phyloP scores from a whole-genome alignment of 352 stramenopile species.

The Phytophthora sp. region DNA sequence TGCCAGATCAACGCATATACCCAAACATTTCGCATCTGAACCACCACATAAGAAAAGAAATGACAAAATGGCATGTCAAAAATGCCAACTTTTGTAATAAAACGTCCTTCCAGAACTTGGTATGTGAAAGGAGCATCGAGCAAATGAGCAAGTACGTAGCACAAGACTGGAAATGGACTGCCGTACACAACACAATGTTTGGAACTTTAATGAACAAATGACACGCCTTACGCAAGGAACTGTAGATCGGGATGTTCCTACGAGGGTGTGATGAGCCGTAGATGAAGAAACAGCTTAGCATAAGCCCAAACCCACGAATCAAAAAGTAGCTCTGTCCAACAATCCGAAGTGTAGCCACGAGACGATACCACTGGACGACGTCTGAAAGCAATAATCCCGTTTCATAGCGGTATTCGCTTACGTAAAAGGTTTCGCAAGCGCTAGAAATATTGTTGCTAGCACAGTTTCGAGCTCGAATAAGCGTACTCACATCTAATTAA shows the following conservation, averaged over 20 bases:
- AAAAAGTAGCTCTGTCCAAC: constrained; percentile 43
- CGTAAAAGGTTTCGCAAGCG: constrained; percentile 31
- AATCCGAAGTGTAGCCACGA: constrained; percentile 20
- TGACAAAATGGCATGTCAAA: constrained; percentile 13
- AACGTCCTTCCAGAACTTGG: constrained; percentile 27
- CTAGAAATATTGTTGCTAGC: not conserved
- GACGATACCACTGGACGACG: constrained; percentile 26
- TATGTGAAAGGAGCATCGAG: constrained; percentile 46
- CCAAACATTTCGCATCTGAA: constrained; percentile 54
- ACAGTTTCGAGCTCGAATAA: constrained; percentile 14
- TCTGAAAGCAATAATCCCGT: constrained; percentile 15
- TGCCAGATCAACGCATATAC: constrained; percentile 36
- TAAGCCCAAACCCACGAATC: constrained; percentile 19
- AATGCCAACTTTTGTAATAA: constrained; percentile 25
- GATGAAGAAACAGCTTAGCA: constrained; percentile 20
- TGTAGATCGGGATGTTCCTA: not conserved
- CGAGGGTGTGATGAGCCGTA: not conserved
- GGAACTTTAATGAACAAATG: constrained; percentile 40
- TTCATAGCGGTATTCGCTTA: constrained; percentile 50
- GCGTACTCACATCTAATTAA: constrained; percentile 3
- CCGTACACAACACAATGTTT: constrained; percentile 53
- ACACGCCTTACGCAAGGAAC: not conserved
- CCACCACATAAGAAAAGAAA: constrained; percentile 28
- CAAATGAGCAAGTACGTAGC: constrained; percentile 45
- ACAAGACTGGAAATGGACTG: constrained; percentile 40